phyloP scores from a whole-genome alignment of 2,329 filamentous ascomycete species.

The Microdochium paspali region DNA sequence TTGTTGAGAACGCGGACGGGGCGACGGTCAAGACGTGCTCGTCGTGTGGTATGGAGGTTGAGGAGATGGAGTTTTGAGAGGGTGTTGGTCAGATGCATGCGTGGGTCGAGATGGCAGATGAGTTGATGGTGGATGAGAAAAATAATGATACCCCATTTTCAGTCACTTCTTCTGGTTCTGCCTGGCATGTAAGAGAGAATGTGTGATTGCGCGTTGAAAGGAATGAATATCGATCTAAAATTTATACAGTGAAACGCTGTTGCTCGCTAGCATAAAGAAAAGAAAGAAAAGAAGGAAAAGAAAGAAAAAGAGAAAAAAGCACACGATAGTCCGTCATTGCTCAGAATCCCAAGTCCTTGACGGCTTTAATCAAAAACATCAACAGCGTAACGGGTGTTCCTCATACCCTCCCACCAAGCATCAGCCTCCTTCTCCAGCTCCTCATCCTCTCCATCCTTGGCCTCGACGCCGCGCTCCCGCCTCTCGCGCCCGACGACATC shows the following conservation, averaged over 20 bases:
- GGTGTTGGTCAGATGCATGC: neutral
- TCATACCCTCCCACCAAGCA: conserved; percentile 7
- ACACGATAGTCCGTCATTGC: too few relatives aligned
- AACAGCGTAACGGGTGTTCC: conserved; percentile 22
- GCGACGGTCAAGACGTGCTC: conserved; percentile 74
- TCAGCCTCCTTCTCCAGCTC: conserved; percentile 10
- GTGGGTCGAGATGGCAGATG: neutral
- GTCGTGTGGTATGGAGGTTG: conserved; percentile 69
- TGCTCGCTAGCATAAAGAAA: too few relatives aligned
- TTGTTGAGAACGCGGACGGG: conserved; percentile 61
- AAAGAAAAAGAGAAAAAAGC: too few relatives aligned
- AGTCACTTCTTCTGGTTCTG: too few relatives aligned
- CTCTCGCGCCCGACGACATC: too few relatives aligned
- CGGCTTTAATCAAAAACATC: conserved; percentile 20
- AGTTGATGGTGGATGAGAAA: neutral
- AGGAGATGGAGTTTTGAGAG: conserved; percentile 57
- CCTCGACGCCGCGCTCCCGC: conserved; percentile 7
- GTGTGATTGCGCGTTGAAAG: too few relatives aligned
- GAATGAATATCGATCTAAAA: too few relatives aligned
- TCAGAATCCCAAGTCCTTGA: too few relatives aligned
- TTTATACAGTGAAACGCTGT: too few relatives aligned
- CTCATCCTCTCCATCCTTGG: conserved; percentile 14
- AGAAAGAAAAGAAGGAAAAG: too few relatives aligned
- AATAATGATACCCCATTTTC: neutral
- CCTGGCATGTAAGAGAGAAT: too few relatives aligned